Conservation (phyloP, 371 early-diverging fungal genomes). For the Mortierella sp. region DNA sequence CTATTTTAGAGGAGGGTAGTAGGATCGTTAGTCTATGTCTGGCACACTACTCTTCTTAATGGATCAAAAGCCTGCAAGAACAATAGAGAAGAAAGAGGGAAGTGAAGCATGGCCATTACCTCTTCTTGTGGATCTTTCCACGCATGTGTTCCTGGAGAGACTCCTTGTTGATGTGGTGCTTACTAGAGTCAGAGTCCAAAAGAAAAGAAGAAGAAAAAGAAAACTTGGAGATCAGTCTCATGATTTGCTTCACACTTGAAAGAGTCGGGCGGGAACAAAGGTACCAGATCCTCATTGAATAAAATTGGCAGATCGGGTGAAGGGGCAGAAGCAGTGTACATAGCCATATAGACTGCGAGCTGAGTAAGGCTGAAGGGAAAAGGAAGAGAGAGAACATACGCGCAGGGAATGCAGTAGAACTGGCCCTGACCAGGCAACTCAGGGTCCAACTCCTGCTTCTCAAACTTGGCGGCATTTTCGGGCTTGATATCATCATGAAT, state of each 20-base stretch:
- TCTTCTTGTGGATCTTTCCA: conserved; percentile 79
- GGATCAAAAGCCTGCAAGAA: not conserved
- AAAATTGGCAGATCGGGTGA: too few relatives aligned
- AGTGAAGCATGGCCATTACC: conserved; percentile 24
- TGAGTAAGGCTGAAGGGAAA: not conserved
- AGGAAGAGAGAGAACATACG: conserved; percentile 56
- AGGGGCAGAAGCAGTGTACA: too few relatives aligned
- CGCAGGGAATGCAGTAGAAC: conserved; percentile 90
- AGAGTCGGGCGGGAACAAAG: too few relatives aligned
- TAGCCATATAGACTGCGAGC: too few relatives aligned
- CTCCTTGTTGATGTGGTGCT: conserved; percentile 53
- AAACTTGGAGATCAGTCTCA: not conserved
- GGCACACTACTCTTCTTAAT: not conserved
- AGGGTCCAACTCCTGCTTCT: conserved; percentile 75
- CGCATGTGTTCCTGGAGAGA: conserved; percentile 65
- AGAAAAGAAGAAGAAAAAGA: not conserved
- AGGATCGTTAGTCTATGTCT: not conserved
- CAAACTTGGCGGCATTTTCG: conserved; percentile 69
- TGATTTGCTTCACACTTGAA: too few relatives aligned
- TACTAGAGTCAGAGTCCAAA: conserved; percentile 14
- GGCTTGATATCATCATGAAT: conserved; percentile 88
- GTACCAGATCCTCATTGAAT: too few relatives aligned
- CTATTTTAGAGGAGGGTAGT: conserved; percentile 31
- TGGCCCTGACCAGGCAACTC: conserved; percentile 92
- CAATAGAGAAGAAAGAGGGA: not conserved